Base-by-base conservation (phyloP, 2,329 filamentous ascomycete genomes). In the Sclerotinia trifoliorum region DNA sequence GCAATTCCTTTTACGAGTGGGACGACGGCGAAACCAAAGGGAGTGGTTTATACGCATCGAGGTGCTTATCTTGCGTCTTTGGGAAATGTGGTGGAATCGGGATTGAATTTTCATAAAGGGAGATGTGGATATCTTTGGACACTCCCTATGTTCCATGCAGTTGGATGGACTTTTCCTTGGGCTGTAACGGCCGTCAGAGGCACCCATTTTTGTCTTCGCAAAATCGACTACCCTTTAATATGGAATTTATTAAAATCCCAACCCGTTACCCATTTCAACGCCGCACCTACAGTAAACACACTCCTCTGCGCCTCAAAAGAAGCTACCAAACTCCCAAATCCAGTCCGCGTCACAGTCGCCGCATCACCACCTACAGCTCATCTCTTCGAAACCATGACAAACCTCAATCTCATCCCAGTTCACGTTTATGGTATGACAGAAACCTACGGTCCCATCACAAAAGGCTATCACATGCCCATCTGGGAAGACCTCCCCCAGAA, bases 401-500 rank as follows among this genome's bases (percentile, higher is more conserved):
- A 74, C 5, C 82, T 98, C 10, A 99, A 99, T 77, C 84, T 99
- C 10, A 85, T 90, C 29, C 95, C 95, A 0, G 92, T 97, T 0
- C 95, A 99, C 78, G 93, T 96, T 10, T 99, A 99, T 78, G 95
- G 95, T 51, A 79, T 90, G 80, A 90, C 88, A 1, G 89, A 98
- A 81, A 98, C 94, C 0, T 98, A 98, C 75, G 95, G 95, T 0
- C 95, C 95, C 13, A 94, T 97, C 70, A 98, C 94, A 1, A 97
- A 96, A 78, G 93, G 94, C 13, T 99, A 99, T 75, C 84, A 90
- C 67, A 85, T 98, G 80, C 92, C 93, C 0, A 83, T 86, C 42
- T 99, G 95, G 95, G 88, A 95, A n/a, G 76, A 78, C 0, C 82
- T 97, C 0, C 86, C 91, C 0, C 72, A 81, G 5, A 87, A 90